A percentile compares a stretch with the other conserved stretches of the same genome.
phyloP scores from a whole-genome alignment of 2,329 filamentous ascomycete genomes.

The Dendrostoma leiphaemia region DNA sequence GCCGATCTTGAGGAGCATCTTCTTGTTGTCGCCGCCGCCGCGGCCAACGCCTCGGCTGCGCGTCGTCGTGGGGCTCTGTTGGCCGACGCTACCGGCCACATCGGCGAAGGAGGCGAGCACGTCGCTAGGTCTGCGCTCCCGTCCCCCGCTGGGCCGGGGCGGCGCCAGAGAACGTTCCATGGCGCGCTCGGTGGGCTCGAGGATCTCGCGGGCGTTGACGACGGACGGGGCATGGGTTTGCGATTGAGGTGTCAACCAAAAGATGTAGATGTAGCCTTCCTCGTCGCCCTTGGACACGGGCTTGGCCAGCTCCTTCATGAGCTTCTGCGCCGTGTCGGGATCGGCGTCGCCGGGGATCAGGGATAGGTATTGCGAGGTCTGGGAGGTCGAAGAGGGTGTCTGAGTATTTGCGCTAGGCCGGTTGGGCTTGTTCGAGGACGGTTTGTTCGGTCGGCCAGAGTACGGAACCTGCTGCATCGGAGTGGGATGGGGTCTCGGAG shows the following conservation, averaged over 20 bases:
- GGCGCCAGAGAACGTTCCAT: conserved; percentile 55
- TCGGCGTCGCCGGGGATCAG: conserved; percentile 69
- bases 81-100: conserved; percentile 22
- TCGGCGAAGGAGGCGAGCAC: conserved; percentile 51
- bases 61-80: conserved; percentile 19
- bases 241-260: conserved; percentile 81
- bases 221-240: conserved; percentile 52
- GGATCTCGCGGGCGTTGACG: conserved; percentile 58
- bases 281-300: conserved; percentile 73
- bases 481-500: conserved; percentile 43
- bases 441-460: conserved; percentile 22
- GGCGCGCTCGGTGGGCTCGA: conserved; percentile 40
- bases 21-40: conserved; percentile 43
- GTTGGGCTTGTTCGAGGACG: conserved; percentile 28
- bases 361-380: conserved; percentile 51
- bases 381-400: conserved; percentile 27
- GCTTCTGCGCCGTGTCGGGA: conserved; percentile 64
- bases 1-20: conserved; percentile 67
- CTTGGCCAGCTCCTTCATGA: conserved; percentile 76
- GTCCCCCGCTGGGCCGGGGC: conserved; percentile 31
- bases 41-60: conserved; percentile 19
- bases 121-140: conserved; percentile 50
- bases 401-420: conserved; percentile 22
- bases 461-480: conserved; percentile 37
- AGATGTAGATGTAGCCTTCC: conserved; percentile 96